Evolutionary conservation across 2,329 filamentous ascomycete species (phyloP).

Genomic region (Coniella vitis): DNA sequence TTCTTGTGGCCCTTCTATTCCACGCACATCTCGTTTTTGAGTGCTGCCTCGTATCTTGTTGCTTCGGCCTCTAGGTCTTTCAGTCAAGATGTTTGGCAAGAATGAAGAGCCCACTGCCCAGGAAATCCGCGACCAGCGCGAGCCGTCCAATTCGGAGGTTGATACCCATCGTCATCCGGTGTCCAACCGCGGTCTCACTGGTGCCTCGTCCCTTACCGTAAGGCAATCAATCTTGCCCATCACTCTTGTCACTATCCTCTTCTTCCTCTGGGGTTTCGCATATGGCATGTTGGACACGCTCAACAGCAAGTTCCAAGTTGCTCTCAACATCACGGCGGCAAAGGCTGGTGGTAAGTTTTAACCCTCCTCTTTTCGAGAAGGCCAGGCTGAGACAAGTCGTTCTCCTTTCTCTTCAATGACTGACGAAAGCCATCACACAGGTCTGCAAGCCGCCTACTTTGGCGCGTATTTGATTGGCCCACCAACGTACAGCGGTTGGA

Average conservation of each 20-base stretch:
- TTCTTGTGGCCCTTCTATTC: neutral
- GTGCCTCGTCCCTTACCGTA: slow-evolving; percentile 19
- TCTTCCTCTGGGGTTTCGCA: slow-evolving; percentile 46
- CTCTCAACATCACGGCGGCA: slow-evolving; percentile 17
- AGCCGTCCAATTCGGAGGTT: slow-evolving; percentile 18
- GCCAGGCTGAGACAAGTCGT: neutral
- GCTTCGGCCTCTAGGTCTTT: neutral
- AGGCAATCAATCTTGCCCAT: slow-evolving; percentile 25
- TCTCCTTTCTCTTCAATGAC: neutral
- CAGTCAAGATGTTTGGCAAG: slow-evolving; percentile 19
- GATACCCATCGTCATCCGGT: slow-evolving; percentile 17
- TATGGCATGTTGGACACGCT: slow-evolving; percentile 37
- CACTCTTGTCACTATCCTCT: slow-evolving; percentile 38
- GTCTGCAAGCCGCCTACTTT: slow-evolving; percentile 26
- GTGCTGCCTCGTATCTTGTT: neutral
- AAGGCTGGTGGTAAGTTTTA: slow-evolving; percentile 15
- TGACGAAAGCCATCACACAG: slow-evolving; percentile 3
- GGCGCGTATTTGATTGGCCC: slow-evolving; percentile 57
- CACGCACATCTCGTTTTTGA: neutral
- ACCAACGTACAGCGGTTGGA: slow-evolving; percentile 55
- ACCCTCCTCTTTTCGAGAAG: neutral
- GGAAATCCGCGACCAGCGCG: slow-evolving; percentile 18
- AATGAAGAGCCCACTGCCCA: slow-evolving; percentile 17
- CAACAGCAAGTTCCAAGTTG: slow-evolving; percentile 23
- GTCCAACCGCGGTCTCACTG: slow-evolving; percentile 19